A percentile compares a stretch with the other conserved stretches of the same genome.
phyloP scores from a whole-genome alignment of 2,329 filamentous ascomycete species.

The Colletotrichum destructivum region DNA sequence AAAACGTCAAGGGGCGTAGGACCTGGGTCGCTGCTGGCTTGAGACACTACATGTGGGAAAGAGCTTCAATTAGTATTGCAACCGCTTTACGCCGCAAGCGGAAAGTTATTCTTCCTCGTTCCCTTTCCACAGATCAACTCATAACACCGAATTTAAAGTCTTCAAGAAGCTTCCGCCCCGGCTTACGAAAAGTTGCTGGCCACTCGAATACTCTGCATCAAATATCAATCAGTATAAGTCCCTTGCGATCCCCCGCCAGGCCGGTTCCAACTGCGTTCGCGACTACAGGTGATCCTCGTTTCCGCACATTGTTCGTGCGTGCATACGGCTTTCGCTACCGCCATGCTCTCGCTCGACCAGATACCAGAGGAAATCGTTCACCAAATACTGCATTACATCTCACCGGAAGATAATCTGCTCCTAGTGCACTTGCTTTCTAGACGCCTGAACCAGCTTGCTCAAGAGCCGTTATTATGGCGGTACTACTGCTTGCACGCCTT shows the following conservation, averaged over 20 bases:
- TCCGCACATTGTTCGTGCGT: background rate
- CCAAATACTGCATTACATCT: slow-evolving; percentile 78
- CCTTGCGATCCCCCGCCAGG: slow-evolving; percentile 7
- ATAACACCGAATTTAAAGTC: background rate
- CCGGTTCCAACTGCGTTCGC: slow-evolving; percentile 5
- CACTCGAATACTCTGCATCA: background rate
- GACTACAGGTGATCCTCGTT: slow-evolving; percentile 3
- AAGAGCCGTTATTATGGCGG: slow-evolving; percentile 85
- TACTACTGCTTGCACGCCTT: slow-evolving; percentile 79
- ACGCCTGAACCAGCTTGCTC: slow-evolving; percentile 75
- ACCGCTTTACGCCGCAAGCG: slow-evolving; percentile 24
- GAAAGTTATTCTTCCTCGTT: background rate
- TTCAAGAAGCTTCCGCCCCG: background rate
- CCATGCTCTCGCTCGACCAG: slow-evolving; percentile 56
- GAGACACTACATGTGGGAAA: slow-evolving; percentile 37
- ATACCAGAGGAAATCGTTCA: slow-evolving; percentile 91
- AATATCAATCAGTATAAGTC: slow-evolving; percentile 21
- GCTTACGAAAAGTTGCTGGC: background rate
- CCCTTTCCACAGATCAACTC: background rate
- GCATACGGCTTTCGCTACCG: slow-evolving; percentile 16
- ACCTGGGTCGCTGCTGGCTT: slow-evolving; percentile 27
- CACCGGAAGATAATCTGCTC: slow-evolving; percentile 67
- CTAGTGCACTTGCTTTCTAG: slow-evolving; percentile 70
- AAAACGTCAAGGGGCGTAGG: slow-evolving; percentile 18
- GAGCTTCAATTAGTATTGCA: slow-evolving; percentile 39